Conservation (phyloP, 2,329 filamentous ascomycete species). For the Grosmannia clavigera region DNA sequence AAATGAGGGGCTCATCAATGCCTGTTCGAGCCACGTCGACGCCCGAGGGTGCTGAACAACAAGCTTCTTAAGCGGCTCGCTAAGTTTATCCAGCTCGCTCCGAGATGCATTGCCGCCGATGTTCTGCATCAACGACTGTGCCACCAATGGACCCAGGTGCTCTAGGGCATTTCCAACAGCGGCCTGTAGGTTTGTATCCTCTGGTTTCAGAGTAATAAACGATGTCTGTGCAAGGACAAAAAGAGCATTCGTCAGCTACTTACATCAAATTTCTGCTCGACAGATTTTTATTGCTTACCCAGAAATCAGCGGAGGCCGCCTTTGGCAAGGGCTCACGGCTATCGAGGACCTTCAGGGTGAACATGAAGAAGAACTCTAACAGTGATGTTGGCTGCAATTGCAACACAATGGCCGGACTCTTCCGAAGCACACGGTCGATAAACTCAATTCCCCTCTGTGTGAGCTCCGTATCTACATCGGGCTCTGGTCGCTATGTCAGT, state of each 20-base stretch:
- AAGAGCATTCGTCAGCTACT: not conserved
- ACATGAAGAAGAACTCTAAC: slow-evolving; percentile 57
- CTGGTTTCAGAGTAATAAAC: slow-evolving; percentile 36
- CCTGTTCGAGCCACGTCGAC: slow-evolving; percentile 50
- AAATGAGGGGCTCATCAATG: slow-evolving; percentile 42
- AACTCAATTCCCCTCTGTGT: slow-evolving; percentile 65
- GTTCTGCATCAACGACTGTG: slow-evolving; percentile 48
- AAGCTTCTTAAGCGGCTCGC: slow-evolving; percentile 59
- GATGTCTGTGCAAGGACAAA: slow-evolving; percentile 26
- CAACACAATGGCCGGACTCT: slow-evolving; percentile 50
- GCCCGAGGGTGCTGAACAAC: slow-evolving; percentile 42
- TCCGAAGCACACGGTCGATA: slow-evolving; percentile 48
- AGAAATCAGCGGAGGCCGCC: slow-evolving; percentile 60
- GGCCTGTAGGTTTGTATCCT: slow-evolving; percentile 28
- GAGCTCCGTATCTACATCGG: slow-evolving; percentile 56
- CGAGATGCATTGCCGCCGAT: slow-evolving; percentile 56
- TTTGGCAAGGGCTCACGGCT: slow-evolving; percentile 67
- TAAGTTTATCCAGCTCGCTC: slow-evolving; percentile 59
- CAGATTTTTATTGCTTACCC: slow-evolving; percentile 36
- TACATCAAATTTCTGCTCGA: not conserved
- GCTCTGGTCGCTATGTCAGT: slow-evolving; percentile 24
- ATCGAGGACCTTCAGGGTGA: slow-evolving; percentile 56
- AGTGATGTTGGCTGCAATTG: slow-evolving; percentile 39
- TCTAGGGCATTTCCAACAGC: slow-evolving; percentile 37
- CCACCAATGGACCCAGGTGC: slow-evolving; percentile 49